A percentile compares a stretch with the other conserved stretches of the same genome.
These are phyloP conservation scores for Naumovozyma castellii DNA, from an alignment of 805 yeast genomes.

Conservation along the genomic window DNA sequence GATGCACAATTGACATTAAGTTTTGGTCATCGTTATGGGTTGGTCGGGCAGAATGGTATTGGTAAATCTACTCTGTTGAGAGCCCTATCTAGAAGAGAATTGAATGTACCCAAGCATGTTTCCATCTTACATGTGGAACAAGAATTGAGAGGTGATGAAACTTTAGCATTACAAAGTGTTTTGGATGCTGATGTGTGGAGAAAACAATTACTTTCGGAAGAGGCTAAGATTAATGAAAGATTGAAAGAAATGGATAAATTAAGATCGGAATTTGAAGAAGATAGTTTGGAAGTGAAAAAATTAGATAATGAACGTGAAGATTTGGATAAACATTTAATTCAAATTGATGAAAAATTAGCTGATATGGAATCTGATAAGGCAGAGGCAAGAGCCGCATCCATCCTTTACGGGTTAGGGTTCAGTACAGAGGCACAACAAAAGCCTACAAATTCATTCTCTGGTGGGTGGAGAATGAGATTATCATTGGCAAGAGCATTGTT, in stretches of 20 bases:
- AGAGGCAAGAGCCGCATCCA: conserved; percentile 92
- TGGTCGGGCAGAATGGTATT: conserved; percentile 98
- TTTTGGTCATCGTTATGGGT: conserved; percentile 90
- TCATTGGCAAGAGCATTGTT: conserved; percentile 96
- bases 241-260: conserved; percentile 64
- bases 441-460: conserved; percentile 88
- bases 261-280: conserved; percentile 64
- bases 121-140: conserved; percentile 96
- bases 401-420: conserved; percentile 88
- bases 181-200: conserved; percentile 99
- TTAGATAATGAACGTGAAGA: conserved; percentile 87
- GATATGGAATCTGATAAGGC: conserved; percentile 98
- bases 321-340: conserved; percentile 66
- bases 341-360: conserved; percentile 67
- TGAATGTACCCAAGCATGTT: conserved; percentile 89
- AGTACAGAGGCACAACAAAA: conserved; percentile 72
- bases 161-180: conserved; percentile 86
- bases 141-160: conserved; percentile 91
- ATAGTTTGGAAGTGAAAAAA: conserved; percentile 61
- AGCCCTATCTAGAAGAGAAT: conserved; percentile 89
- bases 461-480: conserved; percentile 99
- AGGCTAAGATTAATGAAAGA: conserved; percentile 61
- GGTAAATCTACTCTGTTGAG: conserved; percentile 92
- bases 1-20: conserved; percentile 82
- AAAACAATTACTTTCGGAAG: conserved; percentile 74